These are phyloP conservation scores for Rhizophagus prolifer DNA, from an alignment of 192 early-diverging fungal species.

Conservation along the genomic window DNA sequence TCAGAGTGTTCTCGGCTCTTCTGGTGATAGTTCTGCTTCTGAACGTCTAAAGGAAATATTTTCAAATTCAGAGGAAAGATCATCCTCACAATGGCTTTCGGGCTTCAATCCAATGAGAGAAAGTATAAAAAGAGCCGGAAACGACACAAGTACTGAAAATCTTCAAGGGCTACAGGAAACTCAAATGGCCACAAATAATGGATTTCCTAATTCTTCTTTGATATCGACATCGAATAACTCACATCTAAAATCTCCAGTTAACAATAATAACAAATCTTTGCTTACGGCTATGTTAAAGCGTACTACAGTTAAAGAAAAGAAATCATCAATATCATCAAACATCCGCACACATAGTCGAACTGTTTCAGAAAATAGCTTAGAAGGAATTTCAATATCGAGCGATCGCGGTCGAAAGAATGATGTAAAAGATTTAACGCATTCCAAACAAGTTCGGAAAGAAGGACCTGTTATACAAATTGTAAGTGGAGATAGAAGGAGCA, in stretches of 20 bases:
- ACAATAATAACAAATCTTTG: neutral
- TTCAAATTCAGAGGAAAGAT: no score
- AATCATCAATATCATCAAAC: neutral
- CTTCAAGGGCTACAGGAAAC: neutral
- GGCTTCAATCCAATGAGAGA: slow-evolving; percentile 1
- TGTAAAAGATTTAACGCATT: neutral
- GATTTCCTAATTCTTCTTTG: neutral
- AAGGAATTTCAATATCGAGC: neutral
- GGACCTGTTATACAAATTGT: neutral
- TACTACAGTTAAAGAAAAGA: neutral
- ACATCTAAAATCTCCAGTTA: neutral
- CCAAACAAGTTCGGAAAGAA: neutral
- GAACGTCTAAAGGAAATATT: slow-evolving; percentile 13
- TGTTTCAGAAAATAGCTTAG: neutral
- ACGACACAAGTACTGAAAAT: neutral
- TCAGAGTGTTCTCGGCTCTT: neutral
- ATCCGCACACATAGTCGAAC: neutral
- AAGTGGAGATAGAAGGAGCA: neutral
- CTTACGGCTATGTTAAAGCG: slow-evolving; percentile 18
- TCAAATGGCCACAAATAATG: neutral
- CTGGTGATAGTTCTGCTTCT: slow-evolving; percentile 15
- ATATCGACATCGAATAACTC: neutral
- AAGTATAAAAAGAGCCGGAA: neutral
- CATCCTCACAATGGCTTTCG: neutral
- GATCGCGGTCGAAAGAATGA: neutral